Evolutionary conservation across 2,329 filamentous ascomycete genomes (phyloP).

Genomic region (Trichoderma hamatum): DNA sequence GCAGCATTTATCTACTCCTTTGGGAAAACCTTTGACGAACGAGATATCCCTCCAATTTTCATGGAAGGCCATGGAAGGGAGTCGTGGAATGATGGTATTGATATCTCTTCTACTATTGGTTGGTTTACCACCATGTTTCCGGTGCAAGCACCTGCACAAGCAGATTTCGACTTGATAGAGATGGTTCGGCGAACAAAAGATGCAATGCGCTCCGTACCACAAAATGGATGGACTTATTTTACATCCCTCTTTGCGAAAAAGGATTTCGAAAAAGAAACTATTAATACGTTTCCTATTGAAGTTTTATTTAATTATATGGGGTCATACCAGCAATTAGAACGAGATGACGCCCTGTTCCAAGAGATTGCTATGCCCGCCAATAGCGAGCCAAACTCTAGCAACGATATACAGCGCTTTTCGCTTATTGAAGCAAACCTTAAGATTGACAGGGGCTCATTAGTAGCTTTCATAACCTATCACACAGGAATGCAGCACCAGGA

Average conservation of each 20-base stretch:
- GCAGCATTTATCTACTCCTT: conserved; percentile 36
- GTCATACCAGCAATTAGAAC: conserved; percentile 12
- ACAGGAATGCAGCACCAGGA: not conserved
- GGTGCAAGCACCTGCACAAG: conserved; percentile 22
- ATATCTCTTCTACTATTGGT: conserved; percentile 40
- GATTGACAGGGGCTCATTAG: not conserved
- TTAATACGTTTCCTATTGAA: conserved; percentile 40
- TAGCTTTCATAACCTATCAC: not conserved
- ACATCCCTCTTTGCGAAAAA: conserved; percentile 28
- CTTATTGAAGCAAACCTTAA: not conserved
- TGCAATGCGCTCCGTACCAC: conserved; percentile 25
- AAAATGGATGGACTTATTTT: conserved; percentile 32
- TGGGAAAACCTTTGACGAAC: conserved; percentile 33
- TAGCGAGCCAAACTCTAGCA: not conserved
- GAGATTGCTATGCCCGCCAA: not conserved
- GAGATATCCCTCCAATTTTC: conserved; percentile 35
- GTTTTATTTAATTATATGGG: conserved; percentile 35
- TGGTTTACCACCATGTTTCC: conserved; percentile 44
- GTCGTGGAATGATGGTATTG: conserved; percentile 35
- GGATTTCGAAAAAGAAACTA: conserved; percentile 31
- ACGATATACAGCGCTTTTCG: not conserved
- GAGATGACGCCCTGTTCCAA: conserved; percentile 11
- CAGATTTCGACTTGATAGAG: conserved; percentile 1
- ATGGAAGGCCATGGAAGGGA: conserved; percentile 43
- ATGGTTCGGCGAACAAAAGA: conserved; percentile 32